phyloP scores from a whole-genome alignment of 176 grass and related monocot species.

The Raddia guianensis region DNA sequence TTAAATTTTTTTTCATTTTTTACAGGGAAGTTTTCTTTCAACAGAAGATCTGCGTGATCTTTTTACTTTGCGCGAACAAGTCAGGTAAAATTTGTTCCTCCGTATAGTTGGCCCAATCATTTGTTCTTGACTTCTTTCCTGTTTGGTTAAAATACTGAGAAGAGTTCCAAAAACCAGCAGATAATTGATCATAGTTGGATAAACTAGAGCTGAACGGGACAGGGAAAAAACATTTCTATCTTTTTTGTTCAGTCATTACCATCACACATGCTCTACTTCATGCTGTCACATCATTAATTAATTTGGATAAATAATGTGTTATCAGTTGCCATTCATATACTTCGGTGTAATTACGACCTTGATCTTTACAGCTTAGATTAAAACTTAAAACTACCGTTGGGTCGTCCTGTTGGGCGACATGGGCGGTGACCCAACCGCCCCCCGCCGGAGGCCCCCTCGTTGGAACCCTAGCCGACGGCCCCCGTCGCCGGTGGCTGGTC shows the following conservation, averaged over 20 bases:
- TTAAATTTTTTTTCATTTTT: constrained; percentile 41
- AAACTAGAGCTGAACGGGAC: background rate
- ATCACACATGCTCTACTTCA: background rate
- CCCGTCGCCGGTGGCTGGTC: too few species aligned
- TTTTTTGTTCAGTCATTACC: constrained; percentile 18
- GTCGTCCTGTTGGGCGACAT: too few species aligned
- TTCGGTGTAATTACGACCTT: background rate
- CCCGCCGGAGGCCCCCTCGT: too few species aligned
- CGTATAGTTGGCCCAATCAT: constrained; percentile 6
- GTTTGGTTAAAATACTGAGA: background rate
- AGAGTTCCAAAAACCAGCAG: constrained; percentile 23
- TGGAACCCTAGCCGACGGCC: too few species aligned
- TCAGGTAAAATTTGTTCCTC: constrained; percentile 58
- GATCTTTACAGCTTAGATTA: too few species aligned
- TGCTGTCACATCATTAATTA: constrained; percentile 2
- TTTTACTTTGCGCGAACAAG: constrained; percentile 83
- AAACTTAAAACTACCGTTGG: too few species aligned
- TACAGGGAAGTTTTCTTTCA: constrained; percentile 85
- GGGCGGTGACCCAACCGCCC: too few species aligned
- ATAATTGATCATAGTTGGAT: constrained; percentile 27
- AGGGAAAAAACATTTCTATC: background rate
- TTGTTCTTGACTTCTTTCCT: background rate
- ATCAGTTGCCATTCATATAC: constrained; percentile 22
- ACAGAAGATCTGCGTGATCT: constrained; percentile 91
- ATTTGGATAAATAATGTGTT: background rate